A percentile compares a stretch with the other conserved stretches of the same genome.
Evolutionary conservation across 2,329 filamentous ascomycete species (phyloP).

Genomic region (Fusarium sp.): DNA sequence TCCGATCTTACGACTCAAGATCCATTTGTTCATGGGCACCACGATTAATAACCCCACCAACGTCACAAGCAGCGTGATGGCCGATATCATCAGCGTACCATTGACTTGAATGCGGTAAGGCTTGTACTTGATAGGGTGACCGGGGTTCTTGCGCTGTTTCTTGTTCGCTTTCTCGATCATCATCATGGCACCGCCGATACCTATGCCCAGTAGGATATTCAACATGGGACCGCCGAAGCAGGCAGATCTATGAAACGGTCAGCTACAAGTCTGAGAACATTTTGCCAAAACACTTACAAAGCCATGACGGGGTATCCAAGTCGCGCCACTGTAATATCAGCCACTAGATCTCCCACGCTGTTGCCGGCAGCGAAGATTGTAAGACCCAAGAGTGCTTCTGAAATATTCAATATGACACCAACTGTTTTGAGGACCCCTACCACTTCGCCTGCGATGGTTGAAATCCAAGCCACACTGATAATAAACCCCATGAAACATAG

Average conservation of each 20-base stretch:
- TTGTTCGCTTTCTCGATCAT: slow-evolving; percentile 76
- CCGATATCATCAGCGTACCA: slow-evolving; percentile 85
- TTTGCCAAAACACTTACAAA: slow-evolving; percentile 58
- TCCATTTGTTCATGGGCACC: slow-evolving; percentile 88
- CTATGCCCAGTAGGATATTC: slow-evolving; percentile 94
- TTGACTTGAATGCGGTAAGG: slow-evolving; percentile 87
- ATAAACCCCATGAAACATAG: slow-evolving; percentile 91
- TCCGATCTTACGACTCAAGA: slow-evolving; percentile 84
- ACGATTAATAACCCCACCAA: slow-evolving; percentile 80
- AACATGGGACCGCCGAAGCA: slow-evolving; percentile 99
- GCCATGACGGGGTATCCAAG: slow-evolving; percentile 98
- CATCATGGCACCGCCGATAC: slow-evolving; percentile 90
- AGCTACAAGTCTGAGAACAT: slow-evolving; percentile 7
- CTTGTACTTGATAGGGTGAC: slow-evolving; percentile 71
- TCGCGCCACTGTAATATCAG: slow-evolving; percentile 91
- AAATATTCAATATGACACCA: slow-evolving; percentile 91
- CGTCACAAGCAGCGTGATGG: slow-evolving; percentile 83
- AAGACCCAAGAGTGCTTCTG: slow-evolving; percentile 91
- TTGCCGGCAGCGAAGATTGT: slow-evolving; percentile 98
- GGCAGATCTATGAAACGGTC: slow-evolving; percentile 68
- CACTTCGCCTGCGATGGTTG: slow-evolving; percentile 93
- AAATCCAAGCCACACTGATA: slow-evolving; percentile 95
- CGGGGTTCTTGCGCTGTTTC: slow-evolving; percentile 73
- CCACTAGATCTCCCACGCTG: slow-evolving; percentile 91
- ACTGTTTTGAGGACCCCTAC: slow-evolving; percentile 94